phyloP scores from a whole-genome alignment of 768 basidiomycete species.

The Coprinopsis cinerea region DNA sequence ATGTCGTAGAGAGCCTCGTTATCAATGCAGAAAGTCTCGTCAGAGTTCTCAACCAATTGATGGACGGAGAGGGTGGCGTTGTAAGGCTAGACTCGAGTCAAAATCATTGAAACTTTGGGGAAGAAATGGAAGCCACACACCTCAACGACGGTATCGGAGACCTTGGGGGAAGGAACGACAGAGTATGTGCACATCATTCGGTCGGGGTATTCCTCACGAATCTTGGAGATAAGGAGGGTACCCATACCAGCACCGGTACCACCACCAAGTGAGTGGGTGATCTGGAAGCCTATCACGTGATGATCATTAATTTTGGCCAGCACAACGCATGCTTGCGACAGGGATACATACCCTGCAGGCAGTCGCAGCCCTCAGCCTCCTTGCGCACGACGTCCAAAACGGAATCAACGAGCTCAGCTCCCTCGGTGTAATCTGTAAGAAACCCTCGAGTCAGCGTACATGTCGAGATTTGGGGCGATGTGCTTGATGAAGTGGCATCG shows the following conservation, averaged over 20 bases:
- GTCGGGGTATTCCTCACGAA: constrained; percentile 98
- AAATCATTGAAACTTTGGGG: background rate
- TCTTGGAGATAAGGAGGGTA: constrained; percentile 97
- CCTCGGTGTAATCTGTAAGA: constrained; percentile 77
- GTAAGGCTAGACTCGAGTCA: constrained; percentile 63
- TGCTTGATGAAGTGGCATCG: constrained; percentile 7
- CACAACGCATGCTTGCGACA: background rate
- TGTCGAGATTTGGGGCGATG: constrained; percentile 13
- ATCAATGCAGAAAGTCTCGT: constrained; percentile 99
- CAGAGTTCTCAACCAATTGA: constrained; percentile 98
- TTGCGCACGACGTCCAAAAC: constrained; percentile 98
- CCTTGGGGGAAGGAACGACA: constrained; percentile 94
- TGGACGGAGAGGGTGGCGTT: constrained; percentile 98
- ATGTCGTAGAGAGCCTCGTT: constrained; percentile 99
- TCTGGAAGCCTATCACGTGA: constrained; percentile 79
- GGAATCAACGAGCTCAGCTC: constrained; percentile 97
- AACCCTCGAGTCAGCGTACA: constrained; percentile 11
- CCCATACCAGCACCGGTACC: constrained; percentile 99
- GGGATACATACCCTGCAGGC: constrained; percentile 74
- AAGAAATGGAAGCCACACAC: constrained; percentile 28
- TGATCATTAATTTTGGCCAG: constrained; percentile 3
- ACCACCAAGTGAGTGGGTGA: constrained; percentile 97
- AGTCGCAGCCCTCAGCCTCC: constrained; percentile 97
- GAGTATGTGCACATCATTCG: constrained; percentile 99
- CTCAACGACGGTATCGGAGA: constrained; percentile 98